phyloP scores from a whole-genome alignment of 495 filamentous ascomycete genomes.

The Annulohypoxylon nitens region DNA sequence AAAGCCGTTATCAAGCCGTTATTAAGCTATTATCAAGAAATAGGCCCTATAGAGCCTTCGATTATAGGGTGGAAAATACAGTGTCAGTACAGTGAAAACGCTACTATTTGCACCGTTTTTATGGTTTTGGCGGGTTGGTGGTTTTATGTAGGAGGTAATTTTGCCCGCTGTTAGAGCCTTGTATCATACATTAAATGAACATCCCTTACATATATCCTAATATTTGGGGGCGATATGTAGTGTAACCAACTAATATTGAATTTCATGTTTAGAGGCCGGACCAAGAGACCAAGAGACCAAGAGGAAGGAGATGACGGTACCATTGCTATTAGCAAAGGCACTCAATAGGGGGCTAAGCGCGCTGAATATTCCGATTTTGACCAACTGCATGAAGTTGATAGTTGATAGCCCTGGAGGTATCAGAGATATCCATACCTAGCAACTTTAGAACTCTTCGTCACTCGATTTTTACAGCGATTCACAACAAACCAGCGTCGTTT shows the following conservation, averaged over 20 bases:
- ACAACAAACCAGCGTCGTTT: too few species aligned
- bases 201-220: background rate
- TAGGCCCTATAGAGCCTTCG: too few species aligned
- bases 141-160: too few species aligned
- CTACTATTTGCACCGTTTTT: too few species aligned
- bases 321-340: background rate
- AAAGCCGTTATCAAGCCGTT: too few species aligned
- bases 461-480: background rate
- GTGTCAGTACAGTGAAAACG: too few species aligned
- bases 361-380: background rate
- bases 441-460: background rate
- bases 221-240: background rate
- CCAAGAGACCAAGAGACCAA: background rate
- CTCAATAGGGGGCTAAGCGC: background rate
- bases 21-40: too few species aligned
- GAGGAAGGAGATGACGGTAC: background rate
- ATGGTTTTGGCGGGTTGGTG: too few species aligned
- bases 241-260: background rate
- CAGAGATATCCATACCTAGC: background rate
- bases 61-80: too few species aligned
- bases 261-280: background rate
- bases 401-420: background rate
- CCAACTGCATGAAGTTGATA: background rate
- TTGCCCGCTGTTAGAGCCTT: too few species aligned
- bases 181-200: background rate